phyloP scores from a whole-genome alignment of 805 yeast species.

The Suhomyces prunicola region DNA sequence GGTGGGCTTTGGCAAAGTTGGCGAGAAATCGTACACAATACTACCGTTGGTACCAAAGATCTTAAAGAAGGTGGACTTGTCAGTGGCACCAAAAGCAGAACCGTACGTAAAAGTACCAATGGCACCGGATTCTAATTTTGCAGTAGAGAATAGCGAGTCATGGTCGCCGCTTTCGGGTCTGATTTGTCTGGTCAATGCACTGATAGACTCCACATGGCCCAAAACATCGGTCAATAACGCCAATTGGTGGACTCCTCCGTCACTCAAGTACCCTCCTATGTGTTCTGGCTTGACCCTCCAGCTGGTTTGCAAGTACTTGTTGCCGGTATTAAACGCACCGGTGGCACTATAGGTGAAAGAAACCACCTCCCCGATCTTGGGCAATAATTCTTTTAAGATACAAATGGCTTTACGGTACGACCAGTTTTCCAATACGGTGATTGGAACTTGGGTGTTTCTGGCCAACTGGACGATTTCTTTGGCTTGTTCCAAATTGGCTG shows the following conservation, averaged over 20 bases:
- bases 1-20: conserved; percentile 37
- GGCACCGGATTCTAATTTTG: conserved; percentile 55
- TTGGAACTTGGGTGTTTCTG: conserved; percentile 59
- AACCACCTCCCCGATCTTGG: conserved; percentile 68
- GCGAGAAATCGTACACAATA: conserved; percentile 62
- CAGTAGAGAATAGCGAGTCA: conserved; percentile 73
- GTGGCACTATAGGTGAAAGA: conserved; percentile 73
- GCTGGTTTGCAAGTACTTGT: conserved; percentile 62
- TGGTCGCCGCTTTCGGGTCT: conserved; percentile 76
- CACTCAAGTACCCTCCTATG: conserved; percentile 87
- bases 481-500: conserved; percentile 81
- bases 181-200: conserved; percentile 76
- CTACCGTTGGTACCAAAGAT: conserved; percentile 83
- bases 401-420: conserved; percentile 60
- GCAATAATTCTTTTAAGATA: conserved; percentile 49
- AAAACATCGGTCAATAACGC: conserved; percentile 80
- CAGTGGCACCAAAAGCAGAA: conserved; percentile 80
- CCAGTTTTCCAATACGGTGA: conserved; percentile 86
- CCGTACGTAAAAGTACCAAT: conserved; percentile 88
- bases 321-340: conserved; percentile 61
- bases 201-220: conserved; percentile 67
- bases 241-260: conserved; percentile 96
- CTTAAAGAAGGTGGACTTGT: conserved; percentile 61
- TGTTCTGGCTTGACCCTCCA: conserved; percentile 94
- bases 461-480: conserved; percentile 70